Evolutionary conservation across 2,329 filamentous ascomycete genomes (phyloP).

Genomic region (Fusarium sp.): DNA sequence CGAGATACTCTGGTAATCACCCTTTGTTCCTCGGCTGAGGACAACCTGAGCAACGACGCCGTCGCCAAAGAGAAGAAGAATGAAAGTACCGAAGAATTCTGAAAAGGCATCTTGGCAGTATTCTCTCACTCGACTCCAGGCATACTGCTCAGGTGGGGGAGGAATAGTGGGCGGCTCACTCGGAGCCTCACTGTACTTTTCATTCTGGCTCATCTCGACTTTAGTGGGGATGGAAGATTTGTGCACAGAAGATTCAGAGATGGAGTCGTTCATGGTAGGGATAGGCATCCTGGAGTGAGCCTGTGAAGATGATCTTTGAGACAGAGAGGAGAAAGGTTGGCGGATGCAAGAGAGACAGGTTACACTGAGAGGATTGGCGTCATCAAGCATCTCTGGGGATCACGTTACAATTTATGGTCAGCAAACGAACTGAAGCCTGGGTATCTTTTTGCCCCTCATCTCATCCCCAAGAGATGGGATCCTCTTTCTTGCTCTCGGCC

Average conservation of each 20-base stretch:
- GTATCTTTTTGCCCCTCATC: constrained; percentile 17
- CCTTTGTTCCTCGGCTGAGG: constrained; percentile 60
- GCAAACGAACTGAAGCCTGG: constrained; percentile 7
- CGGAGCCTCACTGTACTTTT: constrained; percentile 35
- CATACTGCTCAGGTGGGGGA: constrained; percentile 38
- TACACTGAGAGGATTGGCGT: constrained; percentile 17
- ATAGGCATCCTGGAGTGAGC: constrained; percentile 41
- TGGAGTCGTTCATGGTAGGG: constrained; percentile 42
- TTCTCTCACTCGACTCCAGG: constrained; percentile 64
- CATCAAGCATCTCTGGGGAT: constrained; percentile 31
- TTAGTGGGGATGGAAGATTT: constrained; percentile 45
- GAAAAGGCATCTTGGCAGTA: constrained; percentile 67
- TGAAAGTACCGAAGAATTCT: constrained; percentile 75
- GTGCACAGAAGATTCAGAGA: constrained; percentile 48
- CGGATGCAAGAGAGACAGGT: constrained; percentile 16
- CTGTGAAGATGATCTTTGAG: not conserved
- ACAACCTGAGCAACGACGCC: constrained; percentile 76
- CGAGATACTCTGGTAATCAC: constrained; percentile 59
- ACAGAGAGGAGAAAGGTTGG: constrained; percentile 5
- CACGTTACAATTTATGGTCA: constrained; percentile 38
- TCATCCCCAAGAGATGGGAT: constrained; percentile 7
- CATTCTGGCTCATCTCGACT: constrained; percentile 44
- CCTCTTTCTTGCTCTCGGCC: constrained; percentile 3
- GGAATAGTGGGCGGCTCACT: constrained; percentile 27
- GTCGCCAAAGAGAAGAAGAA: constrained; percentile 74